Evolutionary conservation across 2,329 filamentous ascomycete species (phyloP).

Genomic region (Aspergillus bombycis): DNA sequence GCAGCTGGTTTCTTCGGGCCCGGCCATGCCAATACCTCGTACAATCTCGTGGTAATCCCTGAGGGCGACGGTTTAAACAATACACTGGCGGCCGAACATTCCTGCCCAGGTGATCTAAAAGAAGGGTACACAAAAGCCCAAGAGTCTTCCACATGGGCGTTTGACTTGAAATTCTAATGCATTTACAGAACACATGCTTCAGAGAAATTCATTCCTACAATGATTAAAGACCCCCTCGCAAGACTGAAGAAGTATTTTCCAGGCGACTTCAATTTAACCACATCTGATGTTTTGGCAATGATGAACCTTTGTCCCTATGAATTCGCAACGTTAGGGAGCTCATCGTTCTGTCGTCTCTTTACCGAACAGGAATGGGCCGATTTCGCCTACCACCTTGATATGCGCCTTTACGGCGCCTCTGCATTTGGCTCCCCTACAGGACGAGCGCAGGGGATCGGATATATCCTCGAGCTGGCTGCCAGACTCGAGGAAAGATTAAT

Average conservation of each 20-base stretch:
- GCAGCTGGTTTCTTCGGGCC: slow-evolving; percentile 31
- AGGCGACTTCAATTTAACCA: slow-evolving; percentile 52
- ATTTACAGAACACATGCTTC: slow-evolving; percentile 26
- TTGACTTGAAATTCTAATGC: no score
- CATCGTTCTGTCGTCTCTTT: slow-evolving; percentile 58
- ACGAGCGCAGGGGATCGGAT: slow-evolving; percentile 57
- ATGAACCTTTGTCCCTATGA: slow-evolving; percentile 60
- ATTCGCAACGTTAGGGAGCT: slow-evolving; percentile 52
- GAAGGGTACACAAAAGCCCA: slow-evolving; percentile 14
- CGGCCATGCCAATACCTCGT: slow-evolving; percentile 20
- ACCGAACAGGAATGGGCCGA: slow-evolving; percentile 58
- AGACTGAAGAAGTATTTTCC: slow-evolving; percentile 54
- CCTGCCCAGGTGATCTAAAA: slow-evolving; percentile 31
- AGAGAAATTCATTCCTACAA: slow-evolving; percentile 47
- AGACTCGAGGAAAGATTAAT: slow-evolving; percentile 53
- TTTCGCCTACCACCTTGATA: slow-evolving; percentile 57
- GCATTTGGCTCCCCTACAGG: slow-evolving; percentile 53
- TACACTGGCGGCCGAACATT: slow-evolving; percentile 49
- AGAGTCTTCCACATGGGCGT: background rate
- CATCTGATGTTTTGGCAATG: slow-evolving; percentile 56
- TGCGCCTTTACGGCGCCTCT: slow-evolving; percentile 52
- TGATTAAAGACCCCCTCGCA: slow-evolving; percentile 49
- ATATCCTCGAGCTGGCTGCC: slow-evolving; percentile 55
- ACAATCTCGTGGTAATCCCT: slow-evolving; percentile 52
- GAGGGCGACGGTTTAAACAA: slow-evolving; percentile 56